A percentile compares a stretch with the other conserved stretches of the same genome.
These are phyloP conservation scores for Alternaria brassicicola DNA, from an alignment of 2,329 filamentous ascomycete species.

Conservation along the genomic window DNA sequence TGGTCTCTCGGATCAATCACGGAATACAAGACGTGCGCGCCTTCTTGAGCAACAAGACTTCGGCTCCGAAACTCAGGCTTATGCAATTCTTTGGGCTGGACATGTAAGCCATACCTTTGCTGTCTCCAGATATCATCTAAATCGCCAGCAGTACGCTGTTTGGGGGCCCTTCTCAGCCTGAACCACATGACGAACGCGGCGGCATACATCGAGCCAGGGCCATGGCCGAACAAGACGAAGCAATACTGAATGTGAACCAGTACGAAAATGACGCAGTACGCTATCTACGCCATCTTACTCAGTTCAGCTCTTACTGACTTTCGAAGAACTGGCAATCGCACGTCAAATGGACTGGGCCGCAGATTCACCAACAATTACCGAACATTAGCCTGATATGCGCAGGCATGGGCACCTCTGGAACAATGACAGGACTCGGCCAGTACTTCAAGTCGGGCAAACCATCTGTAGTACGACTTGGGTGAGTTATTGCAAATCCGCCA, in stretches of 20 bases:
- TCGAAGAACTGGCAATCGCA: constrained; percentile 61
- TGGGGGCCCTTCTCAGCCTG: constrained; percentile 56
- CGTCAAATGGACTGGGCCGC: constrained; percentile 64
- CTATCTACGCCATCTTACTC: not conserved
- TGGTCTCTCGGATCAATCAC: constrained; percentile 29
- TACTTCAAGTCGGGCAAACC: constrained; percentile 30
- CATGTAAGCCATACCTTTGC: constrained; percentile 11
- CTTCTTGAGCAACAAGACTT: constrained; percentile 31
- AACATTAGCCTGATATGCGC: constrained; percentile 63
- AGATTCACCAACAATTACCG: constrained; percentile 62
- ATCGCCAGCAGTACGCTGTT: constrained; percentile 50
- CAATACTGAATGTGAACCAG: constrained; percentile 61
- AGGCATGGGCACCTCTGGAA: constrained; percentile 63
- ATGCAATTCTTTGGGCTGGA: constrained; percentile 35
- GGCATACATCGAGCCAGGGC: constrained; percentile 25
- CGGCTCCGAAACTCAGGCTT: constrained; percentile 21
- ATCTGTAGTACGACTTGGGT: constrained; percentile 29
- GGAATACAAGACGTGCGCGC: constrained; percentile 24
- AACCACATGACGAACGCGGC: constrained; percentile 25
- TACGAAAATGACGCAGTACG: constrained; percentile 58
- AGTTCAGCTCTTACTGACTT: not conserved
- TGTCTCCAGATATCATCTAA: not conserved
- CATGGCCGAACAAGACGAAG: constrained; percentile 45
- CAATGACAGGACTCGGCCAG: constrained; percentile 30
- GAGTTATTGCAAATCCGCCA: not conserved